Base-by-base conservation (phyloP, 2,329 filamentous ascomycete species). In the Colletotrichum filicis region DNA sequence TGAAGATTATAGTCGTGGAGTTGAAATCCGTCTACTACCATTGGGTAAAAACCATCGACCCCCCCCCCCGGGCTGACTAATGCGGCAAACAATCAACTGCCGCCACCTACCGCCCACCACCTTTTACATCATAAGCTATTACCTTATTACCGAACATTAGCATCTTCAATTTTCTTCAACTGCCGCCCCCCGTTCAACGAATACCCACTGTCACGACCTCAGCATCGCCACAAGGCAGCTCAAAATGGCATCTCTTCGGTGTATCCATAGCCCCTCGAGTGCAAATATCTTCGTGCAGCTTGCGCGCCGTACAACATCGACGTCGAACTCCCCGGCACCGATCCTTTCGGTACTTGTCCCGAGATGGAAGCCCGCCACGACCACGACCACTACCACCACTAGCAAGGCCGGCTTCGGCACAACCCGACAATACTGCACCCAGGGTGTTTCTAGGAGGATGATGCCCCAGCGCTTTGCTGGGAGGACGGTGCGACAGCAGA, bases 271-370 rank as follows among this genome's bases (percentile, higher is more conserved):
- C 74, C 76, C 82, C 12, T 82, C 83, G 7, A 78, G 82, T 14
- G 85, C 82, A 4, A 79, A 77, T 49, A 80, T 81, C 4, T 87
- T 87, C 74, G 73, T 87, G 35, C 83, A 84, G 68, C 79, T 87
- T 19, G 83, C 82, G 37, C 81, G 77, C 68, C 80, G 82, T 57
- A 81, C 78, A 64, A 74, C 77, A 22, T 63, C 73, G 69, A 63
- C 75, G 55, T 73, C 79, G n/a, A 76, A 61, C 19, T 67, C 30
- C 60, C 75, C 70, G 60, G 73, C 75, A 32, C 78, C 81, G 22
- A 79, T 85, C 58, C 81, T 85, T 66, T 83, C 85, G 58, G 66
- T 82, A 22, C 76, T 82, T n/a, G 74, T 80, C 14, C 81, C 80
- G 16, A 65, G 71, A 53, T 66, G 53, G 62, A 70, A 67, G 32